Conservation (phyloP, 805 yeast genomes). For the Nakazawaea ernobii region DNA sequence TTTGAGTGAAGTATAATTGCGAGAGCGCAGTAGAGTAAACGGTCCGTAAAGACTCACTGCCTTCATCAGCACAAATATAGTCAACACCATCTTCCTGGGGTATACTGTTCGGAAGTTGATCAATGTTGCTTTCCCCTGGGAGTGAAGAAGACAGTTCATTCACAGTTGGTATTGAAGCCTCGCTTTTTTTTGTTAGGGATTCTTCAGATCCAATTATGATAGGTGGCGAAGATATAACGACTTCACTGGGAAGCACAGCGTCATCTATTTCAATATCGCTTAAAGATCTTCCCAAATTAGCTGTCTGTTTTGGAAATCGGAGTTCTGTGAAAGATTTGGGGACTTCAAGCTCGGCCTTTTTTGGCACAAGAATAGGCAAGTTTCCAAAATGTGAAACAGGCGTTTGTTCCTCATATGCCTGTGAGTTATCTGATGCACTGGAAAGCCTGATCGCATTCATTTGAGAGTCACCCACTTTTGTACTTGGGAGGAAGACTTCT, state of each 20-base stretch:
- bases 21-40: conserved; percentile 1
- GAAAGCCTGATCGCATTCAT: background rate
- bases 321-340: background rate
- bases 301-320: background rate
- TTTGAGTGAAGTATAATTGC: background rate
- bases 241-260: too few species aligned
- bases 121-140: background rate
- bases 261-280: background rate
- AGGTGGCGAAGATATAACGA: too few species aligned
- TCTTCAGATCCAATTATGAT: too few species aligned
- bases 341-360: background rate
- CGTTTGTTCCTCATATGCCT: background rate
- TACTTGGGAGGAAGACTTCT: background rate
- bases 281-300: background rate
- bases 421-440: background rate
- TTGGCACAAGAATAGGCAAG: background rate
- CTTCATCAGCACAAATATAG: background rate
- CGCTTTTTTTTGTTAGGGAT: background rate
- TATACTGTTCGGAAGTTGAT: background rate
- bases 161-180: background rate
- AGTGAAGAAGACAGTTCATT: background rate
- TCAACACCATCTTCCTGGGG: background rate
- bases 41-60: background rate
- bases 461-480: background rate
- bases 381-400: too few species aligned